Base-by-base conservation (phyloP, 176 grass and related monocot genomes). In the Avena eriantha region DNA sequence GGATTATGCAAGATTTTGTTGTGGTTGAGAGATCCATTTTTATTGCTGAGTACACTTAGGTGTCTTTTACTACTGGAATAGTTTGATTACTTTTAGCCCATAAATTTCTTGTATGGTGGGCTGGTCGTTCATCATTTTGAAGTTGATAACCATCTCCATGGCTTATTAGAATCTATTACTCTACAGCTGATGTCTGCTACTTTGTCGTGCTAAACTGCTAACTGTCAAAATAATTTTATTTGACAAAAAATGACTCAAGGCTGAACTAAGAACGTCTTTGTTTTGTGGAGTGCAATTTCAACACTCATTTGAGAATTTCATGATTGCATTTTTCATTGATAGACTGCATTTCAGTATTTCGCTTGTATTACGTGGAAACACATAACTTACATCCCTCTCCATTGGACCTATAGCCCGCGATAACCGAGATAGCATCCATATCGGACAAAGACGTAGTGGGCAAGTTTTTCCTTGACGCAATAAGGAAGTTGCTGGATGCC, bases 371-470 rank as follows among this genome's bases (percentile, higher is more conserved):
- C 55, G 55, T 87, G 29, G 50, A 90, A 77, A 7, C 66, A 33
- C 11, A 69, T 63, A 77, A 81, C 17, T 77, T 60, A 45, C 61
- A 68, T 77, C 29, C 50, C 49, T 77, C 50, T 85, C 53, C 7
- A 21, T 88, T 86, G 29, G 57, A 85, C 85, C 76, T 90, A 86
- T 80, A 98, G 97, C 86, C 88, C 59, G 90, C 84, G 2, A 96
- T 98, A 87, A 86, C 87, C 15, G 93, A 96, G 78, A 82, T 98
- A 79, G 94, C 97, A 81, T 90, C 85, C 15, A 87, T 98, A 94
- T 89, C 94, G 84, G 92, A 98, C 43, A 94, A 94, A 82, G 90
- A 90, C 21, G 72, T 90, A 5, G 88, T 98, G 72, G 87, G 82
- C 23, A 94, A 75, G 81, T 74, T 94, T 78, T 98, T 98, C 76